Percentiles rank a stretch among this genome's conserved stretches.
These are phyloP conservation scores for Urochloa ruziziensis DNA, from an alignment of 176 grass and related monocot genomes.

Conservation along the genomic window DNA sequence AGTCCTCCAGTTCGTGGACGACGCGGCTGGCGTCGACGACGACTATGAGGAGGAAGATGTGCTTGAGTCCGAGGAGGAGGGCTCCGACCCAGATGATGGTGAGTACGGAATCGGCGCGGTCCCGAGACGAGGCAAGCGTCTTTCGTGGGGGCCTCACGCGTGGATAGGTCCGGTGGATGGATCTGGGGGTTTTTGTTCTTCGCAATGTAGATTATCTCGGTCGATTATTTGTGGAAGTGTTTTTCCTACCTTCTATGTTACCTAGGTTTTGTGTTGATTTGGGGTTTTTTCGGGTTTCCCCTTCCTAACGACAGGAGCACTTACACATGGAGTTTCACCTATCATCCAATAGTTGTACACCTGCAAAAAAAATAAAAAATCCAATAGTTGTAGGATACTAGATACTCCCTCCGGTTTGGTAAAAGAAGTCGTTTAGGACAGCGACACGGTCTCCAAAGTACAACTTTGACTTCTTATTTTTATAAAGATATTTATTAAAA, in stretches of 20 bases:
- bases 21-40: conserved; percentile 53
- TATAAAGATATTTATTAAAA: too few relatives aligned
- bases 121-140: neutral
- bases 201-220: neutral
- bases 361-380: too few relatives aligned
- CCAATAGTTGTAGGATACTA: too few relatives aligned
- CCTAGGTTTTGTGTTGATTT: neutral
- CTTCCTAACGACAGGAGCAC: neutral
- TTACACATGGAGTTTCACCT: neutral
- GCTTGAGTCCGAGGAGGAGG: conserved; percentile 31
- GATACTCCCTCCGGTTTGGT: too few relatives aligned
- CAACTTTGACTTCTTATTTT: too few relatives aligned
- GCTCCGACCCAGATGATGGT: conserved; percentile 29
- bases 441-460: too few relatives aligned
- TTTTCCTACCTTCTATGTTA: neutral
- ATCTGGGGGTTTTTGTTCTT: conserved; percentile 3
- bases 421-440: too few relatives aligned
- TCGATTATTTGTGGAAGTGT: neutral
- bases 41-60: conserved; percentile 47
- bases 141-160: too few relatives aligned
- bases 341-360: neutral
- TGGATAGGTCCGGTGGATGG: conserved; percentile 5
- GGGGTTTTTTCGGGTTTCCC: neutral
- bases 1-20: conserved; percentile 76
- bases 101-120: conserved; percentile 20